These are phyloP conservation scores for Pestalotiopsis sp. DNA, from an alignment of 2,329 filamentous ascomycete species.

Conservation along the genomic window DNA sequence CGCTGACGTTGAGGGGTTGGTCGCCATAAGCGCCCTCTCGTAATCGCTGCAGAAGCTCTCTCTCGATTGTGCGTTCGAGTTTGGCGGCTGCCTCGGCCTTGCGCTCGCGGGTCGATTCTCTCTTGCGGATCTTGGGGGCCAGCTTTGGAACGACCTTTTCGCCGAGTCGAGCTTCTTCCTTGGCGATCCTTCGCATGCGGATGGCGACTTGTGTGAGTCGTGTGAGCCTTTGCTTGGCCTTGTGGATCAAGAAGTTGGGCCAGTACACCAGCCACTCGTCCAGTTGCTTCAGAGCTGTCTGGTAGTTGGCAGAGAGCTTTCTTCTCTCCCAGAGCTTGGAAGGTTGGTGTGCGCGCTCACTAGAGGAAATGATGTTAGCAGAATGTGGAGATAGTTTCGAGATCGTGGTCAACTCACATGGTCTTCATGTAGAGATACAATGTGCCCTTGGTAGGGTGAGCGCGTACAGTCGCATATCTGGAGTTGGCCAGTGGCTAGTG, in stretches of 20 bases:
- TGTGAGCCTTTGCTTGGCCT: constrained; percentile 95
- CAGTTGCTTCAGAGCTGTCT: constrained; percentile 84
- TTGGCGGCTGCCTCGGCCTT: constrained; percentile 85
- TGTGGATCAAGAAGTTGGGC: constrained; percentile 90
- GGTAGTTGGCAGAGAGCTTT: constrained; percentile 87
- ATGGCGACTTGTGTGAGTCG: constrained; percentile 91
- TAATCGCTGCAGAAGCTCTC: constrained; percentile 89
- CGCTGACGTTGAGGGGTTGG: constrained; percentile 91
- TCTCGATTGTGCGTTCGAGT: constrained; percentile 93
- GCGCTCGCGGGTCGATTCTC: constrained; percentile 75
- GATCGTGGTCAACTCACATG: background rate
- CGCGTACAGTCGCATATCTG: constrained; percentile 88
- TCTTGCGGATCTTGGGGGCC: constrained; percentile 83
- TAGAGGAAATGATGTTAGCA: background rate
- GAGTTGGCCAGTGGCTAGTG: constrained; percentile 38
- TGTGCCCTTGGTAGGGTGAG: constrained; percentile 77
- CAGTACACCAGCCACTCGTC: constrained; percentile 89
- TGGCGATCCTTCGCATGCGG: constrained; percentile 67
- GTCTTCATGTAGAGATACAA: constrained; percentile 79
- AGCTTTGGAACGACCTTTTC: constrained; percentile 87
- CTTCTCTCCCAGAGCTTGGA: constrained; percentile 94
- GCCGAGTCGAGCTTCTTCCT: constrained; percentile 86
- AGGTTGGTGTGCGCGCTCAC: constrained; percentile 65
- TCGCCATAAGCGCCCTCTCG: constrained; percentile 94
- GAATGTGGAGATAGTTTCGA: background rate